Base-by-base conservation (phyloP, 2,329 filamentous ascomycete species). In the Cladobotryum mycophilum region DNA sequence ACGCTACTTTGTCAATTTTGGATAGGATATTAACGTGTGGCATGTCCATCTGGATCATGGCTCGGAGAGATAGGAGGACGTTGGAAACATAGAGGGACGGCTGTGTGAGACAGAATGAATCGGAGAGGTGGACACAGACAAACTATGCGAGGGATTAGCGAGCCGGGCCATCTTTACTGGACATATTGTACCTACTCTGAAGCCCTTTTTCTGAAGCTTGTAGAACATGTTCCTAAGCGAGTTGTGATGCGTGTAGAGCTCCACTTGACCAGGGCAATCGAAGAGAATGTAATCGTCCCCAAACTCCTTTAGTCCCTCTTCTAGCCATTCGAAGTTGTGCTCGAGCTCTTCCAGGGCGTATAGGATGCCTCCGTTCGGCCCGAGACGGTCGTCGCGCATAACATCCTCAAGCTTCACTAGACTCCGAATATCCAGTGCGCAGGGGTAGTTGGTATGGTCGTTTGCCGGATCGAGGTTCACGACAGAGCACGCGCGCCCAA, bases 391-490 rank as follows among this genome's bases (percentile, higher is more conserved):
- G 54, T 92, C 87, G 42, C 84, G 80, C 93, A 99, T 99, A 53
- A 97, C 88, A 55, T 96, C 89, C 60, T 99, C 93, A 8, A 99
- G 76, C 8, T 89, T 95, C 35, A 97, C 82, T 1, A 99, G 75
- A 51, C 87, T 82, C 54, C 93, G 86, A 49, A 99, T 92, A 64
- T 99, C 93, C 58, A 99, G 79, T 5, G 91, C 91, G 61, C 85
- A 89, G 17, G 86, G 84, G 68, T 97, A 99, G 55, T 82, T 88
- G 1, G 90, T 93, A 53, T 86, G 84, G 64, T 97, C 92, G 75
- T 99, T 99, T 49, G 93, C 93, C 22, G 93, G 93, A 70, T 99
- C 93, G 58, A 99, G 85, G 67, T 99, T 99, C 53, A 96, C 89
- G 36, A 97, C 84, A 14, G 89, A 95, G 74, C 89, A 96, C 69